Evolutionary conservation across 2,329 filamentous ascomycete genomes (phyloP), one percentile per base, ranked within the genome.

Genomic region (Xylogone sp.): DNA sequence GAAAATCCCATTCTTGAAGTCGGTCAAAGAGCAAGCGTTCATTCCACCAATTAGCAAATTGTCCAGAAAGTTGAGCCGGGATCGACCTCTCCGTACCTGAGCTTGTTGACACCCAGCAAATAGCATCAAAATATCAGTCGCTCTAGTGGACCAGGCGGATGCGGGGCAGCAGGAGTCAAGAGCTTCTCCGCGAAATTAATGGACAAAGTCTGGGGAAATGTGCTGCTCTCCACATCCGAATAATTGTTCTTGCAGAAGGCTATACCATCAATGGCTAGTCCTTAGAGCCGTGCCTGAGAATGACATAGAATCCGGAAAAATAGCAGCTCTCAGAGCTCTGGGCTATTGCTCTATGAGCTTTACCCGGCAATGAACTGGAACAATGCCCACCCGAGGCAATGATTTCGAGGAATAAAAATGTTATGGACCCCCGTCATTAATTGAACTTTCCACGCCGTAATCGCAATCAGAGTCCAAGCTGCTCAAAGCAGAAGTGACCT

Each of bases 401-500:
- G 48, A 31, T 27, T 9, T 8, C 34, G 29, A 10, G 48, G 34
- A 49, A 20, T 29, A 55, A 50, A 48, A 53, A 58, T 57, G 56
- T 42, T 47, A 55, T 56, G 54, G 12, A 29, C 22, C 55, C 53
- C 45, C 19, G 39, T 12, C 7, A 39, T 42, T 20, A 3, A 21
- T 45, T 13, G 19, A 47, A 13, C 43, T 22, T 43, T 44, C 12
- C 10, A 31, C 7, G 6, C 21, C 10, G 12, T 27, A 3, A 3
- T 24, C 4, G 50, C 2, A n/a, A 96, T 82, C 2, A 83, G 84
- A 21, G 43, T 13, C 12, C 43, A 9, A 44, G 21, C n/a, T 24
- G 16, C 21, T 18, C 8, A 24, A 21, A 44, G 4, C 19, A 44
- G 16, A 6, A 19, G 43, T 9, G 12, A 44, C 12, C 21, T 18